Base-by-base conservation (phyloP, 108 stramenopile species). In the Skeletonema costatum region DNA sequence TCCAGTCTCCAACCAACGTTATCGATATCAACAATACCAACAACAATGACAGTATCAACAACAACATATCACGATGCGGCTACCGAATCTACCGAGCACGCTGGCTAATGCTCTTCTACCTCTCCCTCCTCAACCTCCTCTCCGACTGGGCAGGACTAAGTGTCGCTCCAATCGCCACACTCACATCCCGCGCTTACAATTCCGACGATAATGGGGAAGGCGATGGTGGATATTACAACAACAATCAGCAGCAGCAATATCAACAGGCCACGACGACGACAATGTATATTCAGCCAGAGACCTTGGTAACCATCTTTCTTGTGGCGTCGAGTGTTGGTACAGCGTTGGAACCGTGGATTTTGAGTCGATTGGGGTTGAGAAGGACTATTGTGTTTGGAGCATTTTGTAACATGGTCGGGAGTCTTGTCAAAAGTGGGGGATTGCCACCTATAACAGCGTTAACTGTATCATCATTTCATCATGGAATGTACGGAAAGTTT, bases 61-160 rank as follows among this genome's bases (percentile, higher is more conserved):
- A 19, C 21, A 29, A 25, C 19, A 59, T 11, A 0, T 53, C 21
- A 17, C 19, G 48, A 64, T 61, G 74, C 5, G 76, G 78, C 48
- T 92, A 89, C 66, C 80, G 85, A 46, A 90, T 92, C 9, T 96
- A 96, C 58, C 87, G 87, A 74, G 74, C 80, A 41, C 78, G 95
- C 32, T 96, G 95, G 95, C 32, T 92, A 7, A 96, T 96, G 95
- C 80, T 96, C 5, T 76, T 92, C n/a, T 93, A 96, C 85, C 90
- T 96, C 70, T 91, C 90, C 2, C n/a, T 89, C 0, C 76, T 96
- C 21, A 92, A 93, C 60, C 87, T 96, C 1, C 79, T 96, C 9
- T 80, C 79, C 4, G 82, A 86, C 48, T 84, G 81, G 87, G 53
- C 71, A 2, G 76, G 80, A 3, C 60, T 81, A 0, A 66, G 64